A percentile compares a stretch with the other conserved stretches of the same genome.
Conservation (phyloP, 805 yeast species). For the Lachancea dasiensis region DNA sequence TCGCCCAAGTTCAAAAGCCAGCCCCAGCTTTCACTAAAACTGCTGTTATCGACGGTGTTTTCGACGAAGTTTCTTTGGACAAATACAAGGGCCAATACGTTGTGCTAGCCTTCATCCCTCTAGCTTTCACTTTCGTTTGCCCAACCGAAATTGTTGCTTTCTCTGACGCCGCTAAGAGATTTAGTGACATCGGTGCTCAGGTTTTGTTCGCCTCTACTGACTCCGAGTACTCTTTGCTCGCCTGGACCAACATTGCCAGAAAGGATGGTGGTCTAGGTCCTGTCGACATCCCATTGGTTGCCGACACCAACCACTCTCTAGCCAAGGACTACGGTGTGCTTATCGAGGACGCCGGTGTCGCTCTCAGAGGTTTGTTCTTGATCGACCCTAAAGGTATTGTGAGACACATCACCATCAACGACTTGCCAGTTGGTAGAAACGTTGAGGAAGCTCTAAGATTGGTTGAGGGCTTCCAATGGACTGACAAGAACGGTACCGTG, state of each 20-base stretch:
- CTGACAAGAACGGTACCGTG: constrained; percentile 98
- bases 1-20: constrained; percentile 85
- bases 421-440: constrained; percentile 98
- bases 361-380: constrained; percentile 96
- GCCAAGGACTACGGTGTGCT: constrained; percentile 97
- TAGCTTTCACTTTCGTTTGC: constrained; percentile 99
- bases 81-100: constrained; percentile 98
- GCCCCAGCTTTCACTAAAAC: constrained; percentile 96
- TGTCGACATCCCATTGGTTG: constrained; percentile 87
- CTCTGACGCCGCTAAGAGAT: constrained; percentile 90
- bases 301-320: constrained; percentile 95
- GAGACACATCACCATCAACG: constrained; percentile 97
- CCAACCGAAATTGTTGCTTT: constrained; percentile 99
- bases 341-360: constrained; percentile 92
- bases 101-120: constrained; percentile 91
- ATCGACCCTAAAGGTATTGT: constrained; percentile 93
- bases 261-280: constrained; percentile 98
- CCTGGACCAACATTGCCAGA: constrained; percentile 97
- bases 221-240: constrained; percentile 94
- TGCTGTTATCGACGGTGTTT: constrained; percentile 94
- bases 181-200: constrained; percentile 79
- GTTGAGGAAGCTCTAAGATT: constrained; percentile 97
- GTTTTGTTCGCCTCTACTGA: constrained; percentile 96
- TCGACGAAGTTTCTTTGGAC: constrained; percentile 92
- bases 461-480: constrained; percentile 98